phyloP scores from a whole-genome alignment of 148 eudicot genomes.

The Limonium bicolor region DNA sequence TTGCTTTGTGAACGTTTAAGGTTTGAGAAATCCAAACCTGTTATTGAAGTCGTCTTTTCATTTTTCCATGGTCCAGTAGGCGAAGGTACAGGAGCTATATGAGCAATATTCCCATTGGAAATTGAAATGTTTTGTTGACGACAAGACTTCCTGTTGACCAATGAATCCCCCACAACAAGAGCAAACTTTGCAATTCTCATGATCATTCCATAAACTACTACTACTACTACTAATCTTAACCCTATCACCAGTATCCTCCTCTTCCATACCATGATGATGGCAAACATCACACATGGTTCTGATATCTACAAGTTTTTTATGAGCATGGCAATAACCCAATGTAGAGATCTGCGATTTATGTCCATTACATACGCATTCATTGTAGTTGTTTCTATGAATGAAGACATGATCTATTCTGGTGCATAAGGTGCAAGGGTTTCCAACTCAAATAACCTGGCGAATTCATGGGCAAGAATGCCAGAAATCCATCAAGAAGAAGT shows the following conservation, averaged over 20 bases:
- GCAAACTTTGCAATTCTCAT: conserved; percentile 17
- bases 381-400: conserved; percentile 30
- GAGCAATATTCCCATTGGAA: conserved; percentile 5
- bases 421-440: conserved; percentile 57
- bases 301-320: conserved; percentile 55
- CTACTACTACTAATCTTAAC: conserved; percentile 26
- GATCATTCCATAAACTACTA: conserved; percentile 7
- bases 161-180: conserved; percentile 77
- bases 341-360: conserved; percentile 76
- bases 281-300: conserved; percentile 75
- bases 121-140: conserved; percentile 17
- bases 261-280: conserved; percentile 56
- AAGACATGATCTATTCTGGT: conserved; percentile 65
- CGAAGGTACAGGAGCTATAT: conserved; percentile 22
- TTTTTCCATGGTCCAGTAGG: too few relatives aligned
- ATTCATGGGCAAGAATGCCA: conserved; percentile 43
- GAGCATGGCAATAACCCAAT: conserved; percentile 85
- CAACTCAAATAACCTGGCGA: conserved; percentile 54
- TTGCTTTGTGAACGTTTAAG: too few relatives aligned
- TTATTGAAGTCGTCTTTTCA: too few relatives aligned
- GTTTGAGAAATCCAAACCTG: too few relatives aligned
- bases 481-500: conserved; percentile 50
- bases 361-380: conserved; percentile 54
- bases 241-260: conserved; percentile 37
- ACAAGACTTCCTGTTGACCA: conserved; percentile 27